These are phyloP conservation scores for Excoecaria cochinchinensis DNA, from an alignment of 345 rosid species.

Conservation along the genomic window DNA sequence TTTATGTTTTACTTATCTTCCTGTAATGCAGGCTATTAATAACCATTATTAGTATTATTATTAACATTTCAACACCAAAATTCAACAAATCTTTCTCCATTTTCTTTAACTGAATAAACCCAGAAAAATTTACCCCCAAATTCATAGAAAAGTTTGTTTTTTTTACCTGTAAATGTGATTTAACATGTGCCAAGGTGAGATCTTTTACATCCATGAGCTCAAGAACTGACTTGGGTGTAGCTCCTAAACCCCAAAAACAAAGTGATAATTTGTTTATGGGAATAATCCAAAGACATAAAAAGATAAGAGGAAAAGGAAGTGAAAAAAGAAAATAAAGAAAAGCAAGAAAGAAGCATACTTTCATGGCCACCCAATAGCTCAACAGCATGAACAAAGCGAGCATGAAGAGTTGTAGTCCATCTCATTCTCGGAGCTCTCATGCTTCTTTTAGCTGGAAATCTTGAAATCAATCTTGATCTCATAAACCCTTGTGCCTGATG, in stretches of 20 bases:
- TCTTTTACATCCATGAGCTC: constrained; percentile 99
- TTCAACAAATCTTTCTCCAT: background rate
- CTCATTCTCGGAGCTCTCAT: constrained; percentile 85
- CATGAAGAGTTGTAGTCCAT: constrained; percentile 97
- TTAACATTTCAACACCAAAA: too few species aligned
- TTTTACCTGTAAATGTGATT: constrained; percentile 91
- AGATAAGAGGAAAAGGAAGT: background rate
- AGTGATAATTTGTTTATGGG: background rate
- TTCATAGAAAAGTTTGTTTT: background rate
- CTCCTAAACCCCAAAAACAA: constrained; percentile 48
- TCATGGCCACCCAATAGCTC: constrained; percentile 99
- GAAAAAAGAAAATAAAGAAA: background rate
- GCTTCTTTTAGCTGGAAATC: constrained; percentile 63
- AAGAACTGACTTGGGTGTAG: constrained; percentile 97
- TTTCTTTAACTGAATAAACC: background rate
- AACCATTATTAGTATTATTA: background rate
- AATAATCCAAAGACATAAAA: too few species aligned
- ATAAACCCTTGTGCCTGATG: constrained; percentile 49
- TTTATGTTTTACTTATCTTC: constrained; percentile 19
- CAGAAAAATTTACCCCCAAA: background rate
- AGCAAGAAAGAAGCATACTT: constrained; percentile 48
- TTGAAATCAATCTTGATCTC: constrained; percentile 63
- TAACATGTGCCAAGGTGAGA: constrained; percentile 98
- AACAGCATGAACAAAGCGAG: constrained; percentile 98
- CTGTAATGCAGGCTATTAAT: constrained; percentile 31